phyloP scores from a whole-genome alignment of 352 stramenopile species.

The Pythium apleroticum region DNA sequence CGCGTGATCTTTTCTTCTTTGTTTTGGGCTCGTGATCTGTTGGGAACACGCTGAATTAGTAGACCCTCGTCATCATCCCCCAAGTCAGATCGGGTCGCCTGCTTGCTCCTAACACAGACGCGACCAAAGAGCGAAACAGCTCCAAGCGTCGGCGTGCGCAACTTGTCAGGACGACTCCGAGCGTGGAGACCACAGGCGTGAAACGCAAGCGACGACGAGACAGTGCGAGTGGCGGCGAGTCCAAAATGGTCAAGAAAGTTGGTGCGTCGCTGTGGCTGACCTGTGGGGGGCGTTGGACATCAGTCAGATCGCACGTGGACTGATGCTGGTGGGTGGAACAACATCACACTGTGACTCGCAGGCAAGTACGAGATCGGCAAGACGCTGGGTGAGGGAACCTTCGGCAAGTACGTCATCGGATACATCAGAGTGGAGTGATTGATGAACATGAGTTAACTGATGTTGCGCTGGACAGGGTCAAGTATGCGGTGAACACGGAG shows the following conservation, averaged over 20 bases:
- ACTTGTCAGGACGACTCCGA: not conserved
- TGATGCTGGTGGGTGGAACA: slow-evolving; percentile 13
- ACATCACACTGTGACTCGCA: slow-evolving; percentile 23
- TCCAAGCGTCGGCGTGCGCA: not conserved
- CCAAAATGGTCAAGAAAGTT: slow-evolving; percentile 62
- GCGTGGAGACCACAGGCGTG: not conserved
- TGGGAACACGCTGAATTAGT: not conserved
- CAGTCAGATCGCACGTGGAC: not conserved
- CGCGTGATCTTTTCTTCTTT: not conserved
- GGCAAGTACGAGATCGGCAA: slow-evolving; percentile 97
- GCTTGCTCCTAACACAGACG: not conserved
- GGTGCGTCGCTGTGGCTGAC: slow-evolving; percentile 32
- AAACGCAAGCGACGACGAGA: slow-evolving; percentile 20
- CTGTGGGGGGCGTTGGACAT: not conserved
- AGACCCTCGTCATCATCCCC: not conserved
- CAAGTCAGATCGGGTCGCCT: not conserved
- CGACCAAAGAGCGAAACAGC: not conserved
- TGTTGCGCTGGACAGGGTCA: slow-evolving; percentile 60
- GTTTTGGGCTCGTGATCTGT: not conserved
- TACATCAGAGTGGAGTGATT: not conserved
- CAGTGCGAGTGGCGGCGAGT: not conserved
- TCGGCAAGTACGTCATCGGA: slow-evolving; percentile 90
- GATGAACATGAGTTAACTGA: not conserved
- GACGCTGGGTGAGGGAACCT: slow-evolving; percentile 95
- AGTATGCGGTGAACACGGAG: slow-evolving; percentile 95